Base-by-base conservation (phyloP, 2,329 filamentous ascomycete species). In the Pyrenochaeta sp. region DNA sequence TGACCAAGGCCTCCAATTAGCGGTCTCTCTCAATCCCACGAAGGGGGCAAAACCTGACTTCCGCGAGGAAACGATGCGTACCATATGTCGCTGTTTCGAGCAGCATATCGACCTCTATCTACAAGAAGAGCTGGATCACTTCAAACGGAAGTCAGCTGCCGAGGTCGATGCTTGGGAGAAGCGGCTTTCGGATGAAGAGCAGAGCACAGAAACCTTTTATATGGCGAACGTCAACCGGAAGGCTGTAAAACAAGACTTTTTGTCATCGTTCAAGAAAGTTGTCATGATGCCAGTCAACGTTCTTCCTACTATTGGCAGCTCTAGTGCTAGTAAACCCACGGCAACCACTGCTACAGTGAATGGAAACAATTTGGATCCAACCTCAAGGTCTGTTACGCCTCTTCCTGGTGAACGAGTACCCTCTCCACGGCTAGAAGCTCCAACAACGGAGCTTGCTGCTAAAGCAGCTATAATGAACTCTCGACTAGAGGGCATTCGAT, bases 251-350 rank as follows among this genome's bases (percentile, higher is more conserved):
- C 92, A 93, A 66, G 95, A 99, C 75, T 99, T 99, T 70, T 76
- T 99, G 60, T 95, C 90, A 45, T 97, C 93, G 0, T 99, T 99
- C 83, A 97, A 93, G 74, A 98, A 98, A 77, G 95, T 99, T 8
- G 91, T 99, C 64, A 97, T 99, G 93, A 96, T 97, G 89, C 95
- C 95, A 2, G 94, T 99, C 48, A 96, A 92, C 51, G 94, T 93
- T 8, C 82, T 98, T 3, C 91, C 92, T 1, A 89, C 86, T 46
- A 86, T 92, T 62, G 73, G 73, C 24, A 65, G 71, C 15, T 69
- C 72, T 7, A 65, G 63, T 39, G 51, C 82, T 19, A 39, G 36
- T 39, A 82, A 77, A 60, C 69, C 77, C 24, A 59, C 73, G n/a
- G 49, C 66, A 10, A 56, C 58, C 30, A 50, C 59, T 22, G 54